Percentiles rank a stretch among this genome's conserved stretches.
phyloP scores from a whole-genome alignment of 352 stramenopile species.

The Lagenidium sp. region DNA sequence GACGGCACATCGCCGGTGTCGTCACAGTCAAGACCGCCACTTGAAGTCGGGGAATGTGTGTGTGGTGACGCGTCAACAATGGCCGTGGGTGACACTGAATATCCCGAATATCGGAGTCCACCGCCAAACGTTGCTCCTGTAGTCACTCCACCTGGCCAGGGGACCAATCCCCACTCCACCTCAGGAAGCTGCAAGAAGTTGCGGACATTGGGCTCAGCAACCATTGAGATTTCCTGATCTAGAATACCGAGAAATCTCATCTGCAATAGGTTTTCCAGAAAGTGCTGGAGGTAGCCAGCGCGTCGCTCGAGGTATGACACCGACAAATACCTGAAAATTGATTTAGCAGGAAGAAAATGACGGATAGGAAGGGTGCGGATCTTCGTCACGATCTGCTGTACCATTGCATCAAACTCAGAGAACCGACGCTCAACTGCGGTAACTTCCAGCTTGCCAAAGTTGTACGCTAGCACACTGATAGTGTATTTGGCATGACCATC shows the following conservation, averaged over 20 bases:
- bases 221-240: constrained; percentile 57
- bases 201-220: constrained; percentile 53
- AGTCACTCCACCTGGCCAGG: too few relatives aligned
- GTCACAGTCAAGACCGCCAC: constrained; percentile 5
- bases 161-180: constrained; percentile 65
- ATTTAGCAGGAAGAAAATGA: constrained; percentile 57
- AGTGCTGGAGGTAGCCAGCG: constrained; percentile 45
- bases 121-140: too few relatives aligned
- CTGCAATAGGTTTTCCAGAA: constrained; percentile 46
- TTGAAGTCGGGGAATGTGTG: constrained; percentile 18
- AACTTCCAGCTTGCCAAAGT: constrained; percentile 25
- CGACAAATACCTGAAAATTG: constrained; percentile 50
- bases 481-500: constrained; percentile 41
- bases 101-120: too few relatives aligned
- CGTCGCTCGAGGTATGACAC: constrained; percentile 52
- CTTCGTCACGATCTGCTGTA: constrained; percentile 41
- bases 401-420: constrained; percentile 59
- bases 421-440: constrained; percentile 49
- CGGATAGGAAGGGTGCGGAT: constrained; percentile 34
- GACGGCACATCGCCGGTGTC: constrained; percentile 7
- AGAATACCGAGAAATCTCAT: constrained; percentile 55
- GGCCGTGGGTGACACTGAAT: background rate
- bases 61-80: constrained; percentile 8
- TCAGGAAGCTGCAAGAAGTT: constrained; percentile 53
- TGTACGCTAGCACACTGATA: constrained; percentile 59